Conservation (phyloP, 306 rosid genomes). For the Sicyos edulis region DNA sequence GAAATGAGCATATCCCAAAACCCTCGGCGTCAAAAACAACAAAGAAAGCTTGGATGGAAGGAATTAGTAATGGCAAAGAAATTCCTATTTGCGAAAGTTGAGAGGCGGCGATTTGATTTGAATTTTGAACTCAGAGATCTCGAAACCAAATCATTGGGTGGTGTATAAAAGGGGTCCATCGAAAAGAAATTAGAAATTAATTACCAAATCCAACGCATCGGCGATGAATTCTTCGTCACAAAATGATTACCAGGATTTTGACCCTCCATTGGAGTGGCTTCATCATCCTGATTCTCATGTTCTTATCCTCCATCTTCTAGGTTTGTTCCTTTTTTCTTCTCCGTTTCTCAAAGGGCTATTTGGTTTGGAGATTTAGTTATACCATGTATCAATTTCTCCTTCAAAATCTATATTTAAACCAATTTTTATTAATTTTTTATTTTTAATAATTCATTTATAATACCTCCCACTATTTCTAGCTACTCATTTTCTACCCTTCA, state of each 20-base stretch:
- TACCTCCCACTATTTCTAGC: too few species aligned
- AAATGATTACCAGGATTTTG: not conserved
- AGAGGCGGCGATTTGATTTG: not conserved
- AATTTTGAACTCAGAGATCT: not conserved
- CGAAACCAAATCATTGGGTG: not conserved
- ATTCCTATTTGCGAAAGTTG: not conserved
- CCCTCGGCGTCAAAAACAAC: not conserved
- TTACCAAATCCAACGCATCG: not conserved
- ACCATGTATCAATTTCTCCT: too few species aligned
- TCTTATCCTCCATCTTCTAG: not conserved
- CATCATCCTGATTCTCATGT: not conserved
- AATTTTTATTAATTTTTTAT: too few species aligned
- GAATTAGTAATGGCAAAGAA: conserved; percentile 13
- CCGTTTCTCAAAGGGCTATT: too few species aligned
- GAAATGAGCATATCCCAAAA: not conserved
- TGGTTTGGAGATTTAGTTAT: too few species aligned
- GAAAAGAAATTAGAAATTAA: not conserved
- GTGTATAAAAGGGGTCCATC: too few species aligned
- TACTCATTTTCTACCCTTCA: too few species aligned
- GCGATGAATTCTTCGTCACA: not conserved
- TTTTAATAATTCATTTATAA: too few species aligned
- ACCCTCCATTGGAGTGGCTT: not conserved
- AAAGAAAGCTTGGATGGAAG: conserved; percentile 16
- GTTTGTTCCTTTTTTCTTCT: not conserved
- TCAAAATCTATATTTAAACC: too few species aligned